Evolutionary conservation across 352 stramenopile genomes (phyloP).

Genomic region (Globisporangium sylvaticum): DNA sequence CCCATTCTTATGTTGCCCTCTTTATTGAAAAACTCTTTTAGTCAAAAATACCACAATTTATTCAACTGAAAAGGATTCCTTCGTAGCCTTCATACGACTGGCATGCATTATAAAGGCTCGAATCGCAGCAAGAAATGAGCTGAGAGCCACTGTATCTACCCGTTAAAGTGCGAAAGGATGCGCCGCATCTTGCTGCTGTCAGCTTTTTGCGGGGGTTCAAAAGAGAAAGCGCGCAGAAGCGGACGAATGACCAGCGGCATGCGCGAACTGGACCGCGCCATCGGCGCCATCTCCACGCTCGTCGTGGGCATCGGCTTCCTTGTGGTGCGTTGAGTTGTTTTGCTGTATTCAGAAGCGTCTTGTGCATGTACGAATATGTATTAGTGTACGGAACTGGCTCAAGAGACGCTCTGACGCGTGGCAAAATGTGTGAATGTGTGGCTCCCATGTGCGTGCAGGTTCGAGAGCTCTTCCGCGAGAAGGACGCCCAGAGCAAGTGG

Average conservation of each 20-base stretch:
- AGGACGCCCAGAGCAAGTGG: constrained; percentile 49
- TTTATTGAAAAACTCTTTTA: background rate
- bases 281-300: constrained; percentile 74
- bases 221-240: background rate
- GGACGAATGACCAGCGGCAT: constrained; percentile 47
- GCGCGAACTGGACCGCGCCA: constrained; percentile 74
- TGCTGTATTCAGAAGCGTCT: background rate
- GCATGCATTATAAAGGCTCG: background rate
- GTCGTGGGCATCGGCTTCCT: constrained; percentile 68
- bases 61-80: background rate
- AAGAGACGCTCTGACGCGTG: constrained; percentile 1
- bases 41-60: background rate
- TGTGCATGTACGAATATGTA: background rate
- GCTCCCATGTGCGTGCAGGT: constrained; percentile 28
- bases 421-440: constrained; percentile 6
- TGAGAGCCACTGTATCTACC: background rate
- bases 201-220: constrained; percentile 7
- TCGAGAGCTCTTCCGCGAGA: constrained; percentile 56
- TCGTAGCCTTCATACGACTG: too few relatives aligned
- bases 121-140: constrained; percentile 2
- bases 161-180: constrained; percentile 15
- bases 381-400: background rate
- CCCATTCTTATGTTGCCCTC: background rate
- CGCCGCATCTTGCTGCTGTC: background rate
- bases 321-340: constrained; percentile 31